Evolutionary conservation across 768 basidiomycete species (phyloP), one percentile per base, ranked within the genome.

Genomic region (Mycena capillaripes): DNA sequence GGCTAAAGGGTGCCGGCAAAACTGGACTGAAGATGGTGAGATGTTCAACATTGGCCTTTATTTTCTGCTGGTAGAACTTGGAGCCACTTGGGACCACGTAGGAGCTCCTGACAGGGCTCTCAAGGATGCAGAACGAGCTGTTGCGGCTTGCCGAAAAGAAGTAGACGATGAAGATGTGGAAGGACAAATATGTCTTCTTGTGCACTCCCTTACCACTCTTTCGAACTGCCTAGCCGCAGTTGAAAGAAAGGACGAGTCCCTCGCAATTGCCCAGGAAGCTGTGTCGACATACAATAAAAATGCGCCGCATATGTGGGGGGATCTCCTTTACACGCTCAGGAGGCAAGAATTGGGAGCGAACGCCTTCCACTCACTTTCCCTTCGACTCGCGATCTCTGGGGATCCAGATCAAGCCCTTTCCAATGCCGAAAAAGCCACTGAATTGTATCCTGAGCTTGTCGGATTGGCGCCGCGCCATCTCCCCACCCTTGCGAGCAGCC

Each of bases 191-290:
- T 32, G 3, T 2, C n/a, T 25, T 1, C 53, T 57, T 2, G 34
- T 32, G 0, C 30, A 68, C 56, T 17, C 56, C 4, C 66, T 67
- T 16, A 58, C n/a, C 19, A 59, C 57, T 14, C 57, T 48, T 9
- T 68, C 66, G 12, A 60, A 48, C 29, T 68, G 66, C 27, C 48
- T 68, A 19, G 66, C 66, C 17, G 46, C 46, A 12, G 58, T 40
- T 14, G 66, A 34, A 3, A n/a, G 46, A n/a, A 14, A 48, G 2
- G 58, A 38, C 3, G 58, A 60, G 58, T 32, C 12, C 46, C 34
- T 32, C 8, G 3, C 10, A 19, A 11, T 27, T 9, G 17, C n/a
- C 29, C 57, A 52, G 12, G 48, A 68, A 32, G 66, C 66, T 3
- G 46, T 21, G 56, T 17, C 27, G 11, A 6, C 29, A 10, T 60